These are phyloP conservation scores for Erodium moschatum DNA, from an alignment of 441 rosid species.

Conservation along the genomic window DNA sequence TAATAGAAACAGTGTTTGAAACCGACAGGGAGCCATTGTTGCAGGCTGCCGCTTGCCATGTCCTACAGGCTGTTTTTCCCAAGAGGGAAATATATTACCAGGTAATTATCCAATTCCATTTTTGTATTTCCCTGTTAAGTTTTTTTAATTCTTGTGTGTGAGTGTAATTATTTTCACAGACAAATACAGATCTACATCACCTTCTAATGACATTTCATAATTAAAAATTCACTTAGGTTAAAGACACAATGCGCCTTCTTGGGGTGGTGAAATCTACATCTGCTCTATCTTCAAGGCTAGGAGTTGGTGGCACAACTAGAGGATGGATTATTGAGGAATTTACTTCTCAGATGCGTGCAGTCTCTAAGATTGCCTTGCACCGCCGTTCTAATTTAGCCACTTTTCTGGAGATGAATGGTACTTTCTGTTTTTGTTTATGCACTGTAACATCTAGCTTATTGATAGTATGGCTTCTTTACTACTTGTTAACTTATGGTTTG, in stretches of 20 bases:
- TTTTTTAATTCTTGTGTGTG: conserved; percentile 6
- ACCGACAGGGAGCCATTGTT: conserved; percentile 84
- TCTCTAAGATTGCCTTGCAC: conserved; percentile 93
- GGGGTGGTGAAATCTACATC: conserved; percentile 92
- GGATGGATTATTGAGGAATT: conserved; percentile 94
- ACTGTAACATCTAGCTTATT: conserved; percentile 4
- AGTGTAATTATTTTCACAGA: neutral
- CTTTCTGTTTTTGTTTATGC: neutral
- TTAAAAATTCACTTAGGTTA: conserved; percentile 50
- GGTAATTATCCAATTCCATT: conserved; percentile 32
- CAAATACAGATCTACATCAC: neutral
- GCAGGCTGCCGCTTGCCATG: conserved; percentile 89
- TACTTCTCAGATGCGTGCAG: conserved; percentile 96
- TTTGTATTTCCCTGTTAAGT: conserved; percentile 4
- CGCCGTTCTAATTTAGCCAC: conserved; percentile 75
- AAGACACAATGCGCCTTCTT: conserved; percentile 90
- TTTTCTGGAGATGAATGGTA: conserved; percentile 87
- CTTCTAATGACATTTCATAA: conserved; percentile 18
- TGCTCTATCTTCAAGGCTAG: conserved; percentile 69
- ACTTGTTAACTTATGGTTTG: neutral
- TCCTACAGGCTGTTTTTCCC: conserved; percentile 82
- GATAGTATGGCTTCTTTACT: conserved; percentile 4
- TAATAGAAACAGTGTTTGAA: conserved; percentile 79
- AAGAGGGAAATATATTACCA: conserved; percentile 80
- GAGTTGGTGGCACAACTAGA: conserved; percentile 64